Conservation (phyloP, 2,329 filamentous ascomycete species). For the Penicillium sclerotiorum region DNA sequence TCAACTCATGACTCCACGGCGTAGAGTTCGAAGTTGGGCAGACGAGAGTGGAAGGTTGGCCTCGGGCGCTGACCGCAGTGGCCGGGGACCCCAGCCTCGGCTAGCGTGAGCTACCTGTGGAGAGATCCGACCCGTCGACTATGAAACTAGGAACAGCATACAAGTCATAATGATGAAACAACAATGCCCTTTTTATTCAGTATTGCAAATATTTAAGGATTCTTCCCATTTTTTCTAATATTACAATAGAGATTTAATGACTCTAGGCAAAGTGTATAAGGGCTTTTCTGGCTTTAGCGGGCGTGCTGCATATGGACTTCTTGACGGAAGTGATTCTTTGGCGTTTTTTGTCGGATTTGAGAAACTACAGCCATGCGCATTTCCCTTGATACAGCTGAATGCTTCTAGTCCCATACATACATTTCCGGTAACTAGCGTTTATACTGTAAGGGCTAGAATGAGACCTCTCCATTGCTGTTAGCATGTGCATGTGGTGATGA, state of each 20-base stretch:
- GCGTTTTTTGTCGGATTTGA: background rate
- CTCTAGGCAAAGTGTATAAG: too few relatives aligned
- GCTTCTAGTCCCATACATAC: too few relatives aligned
- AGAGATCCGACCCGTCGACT: conserved; percentile 4
- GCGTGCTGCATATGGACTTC: too few relatives aligned
- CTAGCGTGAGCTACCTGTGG: conserved; percentile 20
- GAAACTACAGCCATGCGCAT: background rate
- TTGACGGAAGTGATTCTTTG: too few relatives aligned
- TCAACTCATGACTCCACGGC: background rate
- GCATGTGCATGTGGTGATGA: background rate
- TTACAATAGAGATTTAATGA: background rate
- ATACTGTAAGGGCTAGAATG: too few relatives aligned
- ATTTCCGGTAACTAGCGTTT: too few relatives aligned
- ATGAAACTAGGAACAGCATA: background rate
- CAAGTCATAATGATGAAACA: background rate
- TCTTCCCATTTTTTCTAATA: too few relatives aligned
- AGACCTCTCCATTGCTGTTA: background rate
- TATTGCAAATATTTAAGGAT: background rate
- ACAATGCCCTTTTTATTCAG: too few relatives aligned
- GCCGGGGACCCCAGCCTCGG: conserved; percentile 31
- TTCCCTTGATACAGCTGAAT: background rate
- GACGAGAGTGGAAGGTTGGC: conserved; percentile 11
- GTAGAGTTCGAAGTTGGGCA: conserved; percentile 12
- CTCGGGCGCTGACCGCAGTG: conserved; percentile 22
- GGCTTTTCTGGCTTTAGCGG: too few relatives aligned